Conservation (phyloP, 2,329 filamentous ascomycete species). For the Akanthomyces uredinophilus region DNA sequence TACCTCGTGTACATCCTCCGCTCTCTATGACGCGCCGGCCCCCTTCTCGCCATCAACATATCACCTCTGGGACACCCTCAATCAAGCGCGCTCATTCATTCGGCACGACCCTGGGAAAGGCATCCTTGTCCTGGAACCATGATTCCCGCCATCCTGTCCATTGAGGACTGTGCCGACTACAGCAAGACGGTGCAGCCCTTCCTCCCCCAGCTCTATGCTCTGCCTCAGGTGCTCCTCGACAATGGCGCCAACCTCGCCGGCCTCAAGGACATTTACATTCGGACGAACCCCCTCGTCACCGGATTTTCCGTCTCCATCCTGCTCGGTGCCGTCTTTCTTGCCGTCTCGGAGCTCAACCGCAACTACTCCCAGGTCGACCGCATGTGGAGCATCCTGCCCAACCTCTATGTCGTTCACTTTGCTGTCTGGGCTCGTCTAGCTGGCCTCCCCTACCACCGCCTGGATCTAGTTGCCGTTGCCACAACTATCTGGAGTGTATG, state of each 20-base stretch:
- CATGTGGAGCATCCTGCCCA: slow-evolving; percentile 83
- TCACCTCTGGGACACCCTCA: not conserved
- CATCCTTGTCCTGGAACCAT: slow-evolving; percentile 35
- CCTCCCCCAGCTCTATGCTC: slow-evolving; percentile 60
- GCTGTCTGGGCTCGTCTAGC: slow-evolving; percentile 74
- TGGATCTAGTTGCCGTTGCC: slow-evolving; percentile 69
- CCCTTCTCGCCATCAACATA: slow-evolving; percentile 8
- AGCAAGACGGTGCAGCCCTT: slow-evolving; percentile 70
- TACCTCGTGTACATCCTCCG: not conserved
- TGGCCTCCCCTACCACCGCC: slow-evolving; percentile 61
- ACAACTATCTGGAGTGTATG: slow-evolving; percentile 76
- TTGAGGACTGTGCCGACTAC: slow-evolving; percentile 74
- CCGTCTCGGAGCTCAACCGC: slow-evolving; percentile 76
- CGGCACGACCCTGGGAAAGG: not conserved
- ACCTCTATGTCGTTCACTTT: slow-evolving; percentile 81
- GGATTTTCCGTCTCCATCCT: slow-evolving; percentile 67
- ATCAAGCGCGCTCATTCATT: not conserved
- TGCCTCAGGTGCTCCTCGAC: slow-evolving; percentile 61
- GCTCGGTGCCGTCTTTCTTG: slow-evolving; percentile 65
- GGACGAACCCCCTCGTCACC: slow-evolving; percentile 80
- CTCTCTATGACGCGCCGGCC: slow-evolving; percentile 13
- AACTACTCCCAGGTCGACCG: slow-evolving; percentile 98
- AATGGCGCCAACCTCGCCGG: slow-evolving; percentile 55
- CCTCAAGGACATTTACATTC: slow-evolving; percentile 67
- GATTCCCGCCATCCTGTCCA: slow-evolving; percentile 66